Evolutionary conservation across 306 rosid genomes (phyloP), one percentile per base, ranked within the genome.

Genomic region (Sechiopsis laciniata): DNA sequence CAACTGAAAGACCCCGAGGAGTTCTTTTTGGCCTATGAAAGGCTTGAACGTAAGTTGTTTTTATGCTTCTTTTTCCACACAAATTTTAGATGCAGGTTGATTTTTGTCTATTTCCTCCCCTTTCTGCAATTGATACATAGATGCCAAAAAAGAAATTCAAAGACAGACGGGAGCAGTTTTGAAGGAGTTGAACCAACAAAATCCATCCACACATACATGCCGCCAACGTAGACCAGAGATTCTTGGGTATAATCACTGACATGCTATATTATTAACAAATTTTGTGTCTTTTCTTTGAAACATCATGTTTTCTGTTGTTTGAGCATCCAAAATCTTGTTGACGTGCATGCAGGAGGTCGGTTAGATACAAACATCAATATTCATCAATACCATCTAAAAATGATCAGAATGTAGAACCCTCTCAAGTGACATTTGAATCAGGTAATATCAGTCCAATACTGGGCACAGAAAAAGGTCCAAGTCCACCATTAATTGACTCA

Each of bases 141-240:
- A 85, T 82, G 95, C 97, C 37, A 87, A 75, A 80, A 85, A 77
- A 80, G 99, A 91, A 77, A 79, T 89, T 75, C 82, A 83, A 77
- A 91, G 84, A 81, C 90, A 84, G 72, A 73, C 63, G 75, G 93
- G 89, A 55, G 80, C 77, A 24, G 65, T 71, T 59, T 37, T 78
- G 14, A 53, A 80, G 63, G 89, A 88, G 75, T 45, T 79, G 69
- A 77, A 80, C 67, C 80, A 73, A 83, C 75, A 81, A 45, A 58
- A 76, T 78, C 53, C 60, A 20, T 68, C 90, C 75, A 50, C 74
- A 4, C 79, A 73, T 78, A 80, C 63, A 60, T 82, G 92, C 5
- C 81, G 92, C 5, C 81, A 72, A 10, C 91, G 92, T 54, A 88
- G 92, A 64, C 99, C 91, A 1, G 96, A 88, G 61, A 81, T 94